phyloP scores from a whole-genome alignment of 2,329 filamentous ascomycete genomes.

The Xylariaceae sp. region DNA sequence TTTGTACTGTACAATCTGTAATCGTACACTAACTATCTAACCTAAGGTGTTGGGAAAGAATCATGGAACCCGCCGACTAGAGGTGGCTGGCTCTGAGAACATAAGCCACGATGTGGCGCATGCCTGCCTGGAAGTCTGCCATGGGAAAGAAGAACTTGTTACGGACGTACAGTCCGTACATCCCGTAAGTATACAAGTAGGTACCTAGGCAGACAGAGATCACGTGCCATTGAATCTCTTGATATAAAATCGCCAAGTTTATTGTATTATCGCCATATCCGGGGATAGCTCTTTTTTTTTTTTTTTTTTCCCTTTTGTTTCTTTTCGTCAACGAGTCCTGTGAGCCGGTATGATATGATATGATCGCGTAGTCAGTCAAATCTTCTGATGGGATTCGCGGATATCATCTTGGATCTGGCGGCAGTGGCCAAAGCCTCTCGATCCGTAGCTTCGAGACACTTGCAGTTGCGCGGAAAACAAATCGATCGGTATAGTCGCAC shows the following conservation, averaged over 20 bases:
- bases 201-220: too few species aligned
- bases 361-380: slow-evolving; percentile 11
- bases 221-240: too few species aligned
- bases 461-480: slow-evolving; percentile 51
- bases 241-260: neutral
- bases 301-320: neutral
- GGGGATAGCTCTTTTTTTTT: neutral
- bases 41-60: too few species aligned
- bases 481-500: slow-evolving; percentile 45
- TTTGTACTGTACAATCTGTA: too few species aligned
- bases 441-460: slow-evolving; percentile 58
- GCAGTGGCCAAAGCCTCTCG: slow-evolving; percentile 65
- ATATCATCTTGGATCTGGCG: slow-evolving; percentile 62
- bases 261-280: neutral
- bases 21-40: too few species aligned
- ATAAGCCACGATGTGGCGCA: slow-evolving; percentile 28
- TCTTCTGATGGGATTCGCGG: slow-evolving; percentile 53
- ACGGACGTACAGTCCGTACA: too few species aligned
- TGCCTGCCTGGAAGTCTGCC: slow-evolving; percentile 13
- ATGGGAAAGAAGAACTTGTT: neutral
- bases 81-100: too few species aligned
- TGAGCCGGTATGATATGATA: slow-evolving; percentile 8
- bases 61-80: too few species aligned
- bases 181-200: too few species aligned
- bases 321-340: neutral